Percentiles rank a stretch among this genome's conserved stretches.
Conservation (phyloP, 1,139 yeast genomes). For the Taiozyma sp. region DNA sequence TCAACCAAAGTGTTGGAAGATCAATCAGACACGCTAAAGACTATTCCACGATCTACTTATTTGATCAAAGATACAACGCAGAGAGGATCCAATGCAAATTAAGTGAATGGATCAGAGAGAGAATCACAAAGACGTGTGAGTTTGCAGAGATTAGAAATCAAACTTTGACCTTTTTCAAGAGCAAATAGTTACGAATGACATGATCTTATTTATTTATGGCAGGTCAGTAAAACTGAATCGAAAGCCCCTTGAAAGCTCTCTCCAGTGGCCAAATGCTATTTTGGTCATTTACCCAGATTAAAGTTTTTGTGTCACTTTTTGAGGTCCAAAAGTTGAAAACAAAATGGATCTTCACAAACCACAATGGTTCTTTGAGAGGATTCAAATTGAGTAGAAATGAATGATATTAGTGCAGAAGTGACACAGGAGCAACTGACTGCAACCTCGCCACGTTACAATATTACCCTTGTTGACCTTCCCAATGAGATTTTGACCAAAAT, state of each 20-base stretch:
- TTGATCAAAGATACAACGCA: conserved; percentile 60
- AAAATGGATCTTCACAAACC: neutral
- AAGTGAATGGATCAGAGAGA: conserved; percentile 71
- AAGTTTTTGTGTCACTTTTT: neutral
- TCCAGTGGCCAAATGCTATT: neutral
- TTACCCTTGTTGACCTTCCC: conserved; percentile 6
- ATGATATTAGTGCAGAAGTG: too few species aligned
- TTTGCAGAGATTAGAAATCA: conserved; percentile 15
- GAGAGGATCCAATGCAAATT: conserved; percentile 54
- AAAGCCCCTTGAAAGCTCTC: neutral
- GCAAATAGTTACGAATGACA: neutral
- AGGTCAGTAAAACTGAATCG: neutral
- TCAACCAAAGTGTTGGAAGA: conserved; percentile 91
- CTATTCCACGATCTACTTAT: conserved; percentile 67
- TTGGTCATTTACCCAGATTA: neutral
- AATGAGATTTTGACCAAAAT: conserved; percentile 9
- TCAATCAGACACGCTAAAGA: conserved; percentile 84
- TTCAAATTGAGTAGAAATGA: too few species aligned
- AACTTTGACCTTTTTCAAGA: conserved; percentile 14
- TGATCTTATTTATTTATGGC: neutral
- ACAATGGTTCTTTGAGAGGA: neutral
- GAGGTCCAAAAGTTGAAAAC: neutral
- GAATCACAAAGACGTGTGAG: conserved; percentile 25
- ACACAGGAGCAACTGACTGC: too few species aligned
- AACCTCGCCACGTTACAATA: neutral